Evolutionary conservation across 768 basidiomycete species (phyloP).

Genomic region (Lactarius trivialis): DNA sequence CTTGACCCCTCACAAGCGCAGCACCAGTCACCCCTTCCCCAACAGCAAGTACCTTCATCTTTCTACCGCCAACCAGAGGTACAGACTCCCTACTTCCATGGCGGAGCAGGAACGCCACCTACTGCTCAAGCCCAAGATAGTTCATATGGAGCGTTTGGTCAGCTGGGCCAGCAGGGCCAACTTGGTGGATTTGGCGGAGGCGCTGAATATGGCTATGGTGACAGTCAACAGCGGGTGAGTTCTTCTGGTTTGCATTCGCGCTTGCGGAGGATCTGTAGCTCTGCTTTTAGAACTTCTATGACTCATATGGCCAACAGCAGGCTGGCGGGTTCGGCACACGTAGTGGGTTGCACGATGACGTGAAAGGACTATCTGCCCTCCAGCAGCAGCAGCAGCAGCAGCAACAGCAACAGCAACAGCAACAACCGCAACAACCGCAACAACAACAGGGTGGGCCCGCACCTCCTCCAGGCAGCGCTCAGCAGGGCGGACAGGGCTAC

Average conservation of each 20-base stretch:
- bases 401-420: constrained; percentile 41
- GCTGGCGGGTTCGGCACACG: constrained; percentile 59
- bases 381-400: constrained; percentile 49
- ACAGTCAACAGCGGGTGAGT: constrained; percentile 56
- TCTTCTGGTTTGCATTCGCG: constrained; percentile 1
- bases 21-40: constrained; percentile 35
- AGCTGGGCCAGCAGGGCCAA: constrained; percentile 46
- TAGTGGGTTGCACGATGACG: constrained; percentile 66
- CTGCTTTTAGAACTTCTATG: constrained; percentile 60
- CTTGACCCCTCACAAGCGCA: constrained; percentile 52
- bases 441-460: constrained; percentile 42
- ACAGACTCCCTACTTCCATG: constrained; percentile 61
- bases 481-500: constrained; percentile 58
- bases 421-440: constrained; percentile 45
- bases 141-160: constrained; percentile 62
- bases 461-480: constrained; percentile 51
- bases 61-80: constrained; percentile 67
- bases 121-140: constrained; percentile 55
- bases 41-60: constrained; percentile 38
- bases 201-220: constrained; percentile 63
- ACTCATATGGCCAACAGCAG: constrained; percentile 51
- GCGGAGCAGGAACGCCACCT: constrained; percentile 58
- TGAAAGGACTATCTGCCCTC: constrained; percentile 58
- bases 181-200: constrained; percentile 46
- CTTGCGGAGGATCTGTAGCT: constrained; percentile 22